A percentile compares a stretch with the other conserved stretches of the same genome.
These are phyloP conservation scores for Phytophthora nicotianae DNA, from an alignment of 352 stramenopile genomes.

Conservation along the genomic window DNA sequence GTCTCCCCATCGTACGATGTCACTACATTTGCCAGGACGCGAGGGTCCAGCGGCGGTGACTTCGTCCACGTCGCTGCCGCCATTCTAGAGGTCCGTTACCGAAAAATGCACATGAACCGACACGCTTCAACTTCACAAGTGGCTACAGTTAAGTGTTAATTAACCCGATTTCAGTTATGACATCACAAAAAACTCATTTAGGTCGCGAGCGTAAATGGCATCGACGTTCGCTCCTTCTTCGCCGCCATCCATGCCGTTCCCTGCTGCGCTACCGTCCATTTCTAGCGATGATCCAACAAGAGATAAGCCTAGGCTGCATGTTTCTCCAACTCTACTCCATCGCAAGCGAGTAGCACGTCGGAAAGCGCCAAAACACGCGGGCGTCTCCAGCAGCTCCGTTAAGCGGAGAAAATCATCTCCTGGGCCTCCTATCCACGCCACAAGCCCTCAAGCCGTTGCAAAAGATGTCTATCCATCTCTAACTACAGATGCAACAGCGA, in stretches of 20 bases:
- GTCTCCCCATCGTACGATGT: slow-evolving; percentile 56
- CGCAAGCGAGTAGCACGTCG: slow-evolving; percentile 29
- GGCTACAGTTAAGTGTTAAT: slow-evolving; percentile 11
- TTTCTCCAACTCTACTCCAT: slow-evolving; percentile 32
- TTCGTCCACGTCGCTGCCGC: slow-evolving; percentile 8
- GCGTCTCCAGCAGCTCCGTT: slow-evolving; percentile 19
- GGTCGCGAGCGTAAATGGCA: slow-evolving; percentile 5
- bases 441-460: background rate
- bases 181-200: slow-evolving; percentile 1
- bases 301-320: slow-evolving; percentile 14
- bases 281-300: slow-evolving; percentile 2
- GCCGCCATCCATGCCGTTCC: slow-evolving; percentile 8
- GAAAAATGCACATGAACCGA: slow-evolving; percentile 25
- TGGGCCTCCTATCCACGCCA: slow-evolving; percentile 1
- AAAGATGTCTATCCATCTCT: background rate
- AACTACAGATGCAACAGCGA: background rate
- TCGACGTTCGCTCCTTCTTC: slow-evolving; percentile 15
- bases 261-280: background rate
- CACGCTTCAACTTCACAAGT: slow-evolving; percentile 23
- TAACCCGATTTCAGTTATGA: slow-evolving; percentile 11
- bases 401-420: slow-evolving; percentile 25
- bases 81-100: slow-evolving; percentile 12
- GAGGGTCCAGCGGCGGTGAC: slow-evolving; percentile 54
- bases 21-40: slow-evolving; percentile 63
- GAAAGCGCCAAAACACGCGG: slow-evolving; percentile 18